Evolutionary conservation across 2,329 filamentous ascomycete genomes (phyloP).

Genomic region (Tolypocladium ophioglossoides): DNA sequence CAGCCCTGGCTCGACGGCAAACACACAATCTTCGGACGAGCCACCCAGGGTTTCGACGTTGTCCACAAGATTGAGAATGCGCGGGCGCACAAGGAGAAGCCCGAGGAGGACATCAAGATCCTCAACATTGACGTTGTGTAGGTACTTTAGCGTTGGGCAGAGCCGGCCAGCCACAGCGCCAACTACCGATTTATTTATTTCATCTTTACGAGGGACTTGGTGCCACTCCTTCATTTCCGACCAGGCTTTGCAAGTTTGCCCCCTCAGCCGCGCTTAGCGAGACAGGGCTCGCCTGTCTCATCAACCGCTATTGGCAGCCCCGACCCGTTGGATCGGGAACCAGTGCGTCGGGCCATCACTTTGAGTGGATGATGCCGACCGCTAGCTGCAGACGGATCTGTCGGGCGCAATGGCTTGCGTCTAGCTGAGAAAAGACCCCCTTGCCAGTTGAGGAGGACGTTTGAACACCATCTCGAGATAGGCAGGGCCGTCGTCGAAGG

Average conservation of each 20-base stretch:
- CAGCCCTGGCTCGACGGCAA: constrained; percentile 89
- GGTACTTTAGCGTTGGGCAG: not conserved
- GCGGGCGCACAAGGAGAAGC: constrained; percentile 81
- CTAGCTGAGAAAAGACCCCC: not conserved
- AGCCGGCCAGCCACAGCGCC: not conserved
- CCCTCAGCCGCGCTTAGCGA: constrained; percentile 1
- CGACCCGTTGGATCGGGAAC: not conserved
- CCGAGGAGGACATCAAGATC: constrained; percentile 95
- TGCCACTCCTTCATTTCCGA: not conserved
- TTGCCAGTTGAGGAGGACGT: not conserved
- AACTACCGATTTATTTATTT: not conserved
- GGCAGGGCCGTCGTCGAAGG: not conserved
- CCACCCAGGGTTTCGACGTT: constrained; percentile 83
- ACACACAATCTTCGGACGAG: constrained; percentile 91
- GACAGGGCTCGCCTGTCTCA: not conserved
- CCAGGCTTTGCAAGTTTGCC: not conserved
- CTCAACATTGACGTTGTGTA: constrained; percentile 66
- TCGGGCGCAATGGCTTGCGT: not conserved
- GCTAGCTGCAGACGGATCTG: not conserved
- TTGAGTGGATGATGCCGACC: not conserved
- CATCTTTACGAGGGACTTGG: no score
- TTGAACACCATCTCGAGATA: not conserved
- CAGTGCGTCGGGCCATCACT: not conserved
- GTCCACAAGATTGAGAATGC: constrained; percentile 92
- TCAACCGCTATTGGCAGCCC: not conserved